Conservation (phyloP, 306 rosid species). For the Cyamopsis tetragonoloba region DNA sequence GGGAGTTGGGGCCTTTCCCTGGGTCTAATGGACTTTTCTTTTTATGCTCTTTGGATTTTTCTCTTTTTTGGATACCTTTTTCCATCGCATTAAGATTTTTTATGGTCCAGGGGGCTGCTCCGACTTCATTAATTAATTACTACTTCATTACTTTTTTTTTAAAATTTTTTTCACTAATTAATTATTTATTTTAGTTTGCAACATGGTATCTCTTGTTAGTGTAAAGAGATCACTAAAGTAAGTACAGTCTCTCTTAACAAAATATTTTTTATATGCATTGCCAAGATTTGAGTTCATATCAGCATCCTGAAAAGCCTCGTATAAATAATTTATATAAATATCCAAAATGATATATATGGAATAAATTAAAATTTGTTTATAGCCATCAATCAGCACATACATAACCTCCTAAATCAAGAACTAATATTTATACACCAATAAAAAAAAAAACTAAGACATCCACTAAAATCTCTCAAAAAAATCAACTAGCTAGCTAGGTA, state of each 20-base stretch:
- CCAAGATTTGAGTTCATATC: too few relatives aligned
- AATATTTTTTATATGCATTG: too few relatives aligned
- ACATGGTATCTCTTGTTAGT: too few relatives aligned
- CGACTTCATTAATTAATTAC: slow-evolving; percentile 20
- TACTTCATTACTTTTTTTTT: too few relatives aligned
- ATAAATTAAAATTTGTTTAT: neutral
- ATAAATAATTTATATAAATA: too few relatives aligned
- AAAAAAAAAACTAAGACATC: neutral
- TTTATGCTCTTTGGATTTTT: slow-evolving; percentile 22
- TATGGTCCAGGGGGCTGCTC: slow-evolving; percentile 36
- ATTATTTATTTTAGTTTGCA: too few relatives aligned
- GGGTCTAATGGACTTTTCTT: slow-evolving; percentile 35
- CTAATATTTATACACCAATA: neutral
- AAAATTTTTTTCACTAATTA: too few relatives aligned
- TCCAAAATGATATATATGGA: too few relatives aligned
- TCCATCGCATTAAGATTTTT: slow-evolving; percentile 23
- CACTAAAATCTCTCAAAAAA: slow-evolving; percentile 11
- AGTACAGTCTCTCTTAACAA: too few relatives aligned
- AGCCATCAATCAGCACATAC: neutral
- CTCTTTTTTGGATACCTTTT: slow-evolving; percentile 36
- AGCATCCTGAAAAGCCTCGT: too few relatives aligned
- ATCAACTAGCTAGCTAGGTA: slow-evolving; percentile 29
- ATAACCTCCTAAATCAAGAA: too few relatives aligned
- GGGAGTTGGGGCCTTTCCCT: slow-evolving; percentile 48
- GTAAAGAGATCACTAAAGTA: too few relatives aligned